Conservation (phyloP, 192 early-diverging fungal genomes). For the Thamnidium elegans region DNA sequence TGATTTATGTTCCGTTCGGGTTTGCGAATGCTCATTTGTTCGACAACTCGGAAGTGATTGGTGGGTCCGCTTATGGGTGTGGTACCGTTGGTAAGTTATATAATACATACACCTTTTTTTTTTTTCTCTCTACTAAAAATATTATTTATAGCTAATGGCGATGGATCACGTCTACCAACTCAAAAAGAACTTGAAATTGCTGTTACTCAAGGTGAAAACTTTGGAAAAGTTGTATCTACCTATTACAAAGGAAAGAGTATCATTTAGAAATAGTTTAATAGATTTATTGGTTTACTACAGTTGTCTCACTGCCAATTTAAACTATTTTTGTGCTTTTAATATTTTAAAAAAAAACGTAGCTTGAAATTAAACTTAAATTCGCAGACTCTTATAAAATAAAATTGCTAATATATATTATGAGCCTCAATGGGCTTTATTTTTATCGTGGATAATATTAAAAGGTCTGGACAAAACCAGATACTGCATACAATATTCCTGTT, state of each 20-base stretch:
- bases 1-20: conserved; percentile 75
- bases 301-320: no score
- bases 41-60: conserved; percentile 22
- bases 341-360: no score
- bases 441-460: no score
- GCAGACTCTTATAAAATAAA: no score
- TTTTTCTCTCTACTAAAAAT: neutral
- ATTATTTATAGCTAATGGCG: conserved; percentile 42
- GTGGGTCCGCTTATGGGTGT: conserved; percentile 29
- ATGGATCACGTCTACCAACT: conserved; percentile 61
- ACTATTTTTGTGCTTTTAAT: no score
- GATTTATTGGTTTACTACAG: no score
- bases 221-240: conserved; percentile 47
- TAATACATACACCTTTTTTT: neutral
- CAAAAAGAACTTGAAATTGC: conserved; percentile 65
- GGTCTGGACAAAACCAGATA: no score
- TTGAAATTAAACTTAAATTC: no score
- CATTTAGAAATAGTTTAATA: neutral
- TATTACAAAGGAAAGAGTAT: conserved; percentile 23
- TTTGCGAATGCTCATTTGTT: conserved; percentile 28
- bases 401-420: no score
- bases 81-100: conserved; percentile 9
- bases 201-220: conserved; percentile 55
- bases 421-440: no score
- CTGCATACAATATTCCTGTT: no score